Evolutionary conservation across 2,329 filamentous ascomycete species (phyloP), one percentile per base, ranked within the genome.

Genomic region (Epichloe bromicola): DNA sequence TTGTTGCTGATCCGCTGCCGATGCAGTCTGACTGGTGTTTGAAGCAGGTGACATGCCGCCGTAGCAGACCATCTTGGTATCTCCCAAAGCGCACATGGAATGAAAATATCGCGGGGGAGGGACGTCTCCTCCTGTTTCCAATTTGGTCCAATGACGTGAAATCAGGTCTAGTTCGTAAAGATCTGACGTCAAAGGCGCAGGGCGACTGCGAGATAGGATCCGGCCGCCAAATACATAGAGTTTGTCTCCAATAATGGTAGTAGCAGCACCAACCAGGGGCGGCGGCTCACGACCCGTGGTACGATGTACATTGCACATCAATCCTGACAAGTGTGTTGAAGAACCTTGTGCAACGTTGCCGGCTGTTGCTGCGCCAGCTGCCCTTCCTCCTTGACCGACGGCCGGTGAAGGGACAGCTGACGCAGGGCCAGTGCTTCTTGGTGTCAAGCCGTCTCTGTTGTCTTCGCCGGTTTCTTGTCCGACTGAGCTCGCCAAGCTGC

Each of bases 101-200:
- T 98, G 93, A 58, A 98, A 98, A 65, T 98, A 98, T 54, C 93
- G 80, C 8, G 93, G 88, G 88, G 89, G 86, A 1, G 93, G 93
- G 38, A 94, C 73, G 60, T 97, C 89, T 43, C 93, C 93, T 30
- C 74, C 77, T 0, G 87, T 83, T 49, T 95, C 87, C 23, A 97
- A 66, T 65, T 90, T 96, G 12, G 84, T 88, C 93, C 93, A 98
- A 67, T 97, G 89, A 52, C 93, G 80, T 50, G 84, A 79, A 55
- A 96, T 86, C 44, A 98, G 75, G 65, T 98, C 91, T 51, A 98
- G 72, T 65, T 97, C 91, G 67, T 95, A 97, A 53, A 98, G 72
- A 61, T 96, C 88, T 5, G 89, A 85, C 1, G 90, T 96, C 54
- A 98, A 72, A 48, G 88, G 84, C 5, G 78, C 74, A 8, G 90